Conservation (phyloP, 495 filamentous ascomycete genomes). For the Tirmania nivea region DNA sequence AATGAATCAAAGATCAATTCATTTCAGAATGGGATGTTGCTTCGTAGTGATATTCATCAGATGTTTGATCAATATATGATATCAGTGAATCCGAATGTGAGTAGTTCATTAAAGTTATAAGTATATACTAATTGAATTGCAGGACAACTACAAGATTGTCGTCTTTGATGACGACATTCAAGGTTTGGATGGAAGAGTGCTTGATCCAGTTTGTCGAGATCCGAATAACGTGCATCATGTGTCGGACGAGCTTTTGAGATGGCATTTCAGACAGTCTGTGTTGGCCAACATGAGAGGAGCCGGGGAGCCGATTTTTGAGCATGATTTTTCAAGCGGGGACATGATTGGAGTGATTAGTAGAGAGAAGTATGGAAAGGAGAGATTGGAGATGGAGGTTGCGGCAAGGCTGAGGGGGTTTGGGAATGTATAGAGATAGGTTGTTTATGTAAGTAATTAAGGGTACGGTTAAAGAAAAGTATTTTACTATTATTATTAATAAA, state of each 20-base stretch:
- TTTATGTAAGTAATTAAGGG: no score
- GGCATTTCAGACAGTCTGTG: no score
- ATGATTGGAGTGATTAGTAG: constrained; percentile 12
- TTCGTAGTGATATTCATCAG: no score
- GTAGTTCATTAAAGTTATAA: background rate
- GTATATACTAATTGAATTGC: no score
- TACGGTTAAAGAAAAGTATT: no score
- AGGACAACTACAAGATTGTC: constrained; percentile 9
- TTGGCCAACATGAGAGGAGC: no score
- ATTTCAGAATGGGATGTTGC: no score
- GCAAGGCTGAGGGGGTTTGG: background rate
- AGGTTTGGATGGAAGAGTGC: constrained; percentile 9
- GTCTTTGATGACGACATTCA: constrained; percentile 4
- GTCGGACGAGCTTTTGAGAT: constrained; percentile 12
- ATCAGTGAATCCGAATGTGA: constrained; percentile 7
- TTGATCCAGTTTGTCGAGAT: constrained; percentile 10
- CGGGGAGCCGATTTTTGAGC: no score
- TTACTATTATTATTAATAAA: no score
- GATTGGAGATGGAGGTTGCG: constrained; percentile 16
- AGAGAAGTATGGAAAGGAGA: constrained; percentile 10
- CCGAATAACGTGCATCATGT: constrained; percentile 10
- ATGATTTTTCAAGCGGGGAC: no score
- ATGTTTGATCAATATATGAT: constrained; percentile 12
- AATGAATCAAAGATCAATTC: no score
- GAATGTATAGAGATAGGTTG: no score